These are phyloP conservation scores for Xylogone sp. DNA, from an alignment of 2,329 filamentous ascomycete genomes.

Conservation along the genomic window DNA sequence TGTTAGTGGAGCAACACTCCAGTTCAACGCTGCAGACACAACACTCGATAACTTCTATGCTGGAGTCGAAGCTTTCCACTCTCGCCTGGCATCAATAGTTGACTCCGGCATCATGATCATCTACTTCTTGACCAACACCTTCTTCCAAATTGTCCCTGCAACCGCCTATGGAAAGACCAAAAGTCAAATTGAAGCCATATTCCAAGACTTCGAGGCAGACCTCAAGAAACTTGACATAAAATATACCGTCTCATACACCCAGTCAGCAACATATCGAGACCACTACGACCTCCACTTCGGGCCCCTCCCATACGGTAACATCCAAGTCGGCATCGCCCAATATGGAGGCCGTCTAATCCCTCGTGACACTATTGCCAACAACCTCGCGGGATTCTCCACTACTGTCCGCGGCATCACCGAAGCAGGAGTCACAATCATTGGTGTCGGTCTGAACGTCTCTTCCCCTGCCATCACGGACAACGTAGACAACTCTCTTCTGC, in stretches of 20 bases:
- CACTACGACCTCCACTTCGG: slow-evolving; percentile 27
- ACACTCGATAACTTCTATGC: slow-evolving; percentile 42
- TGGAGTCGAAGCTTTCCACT: slow-evolving; percentile 42
- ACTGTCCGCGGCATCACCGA: slow-evolving; percentile 30
- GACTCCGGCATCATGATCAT: slow-evolving; percentile 45
- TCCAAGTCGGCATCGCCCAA: slow-evolving; percentile 27
- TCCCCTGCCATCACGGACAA: slow-evolving; percentile 9
- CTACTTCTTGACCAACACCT: slow-evolving; percentile 43
- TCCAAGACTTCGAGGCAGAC: slow-evolving; percentile 40
- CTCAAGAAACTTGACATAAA: slow-evolving; percentile 34
- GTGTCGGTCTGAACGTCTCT: slow-evolving; percentile 29
- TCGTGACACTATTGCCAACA: slow-evolving; percentile 26
- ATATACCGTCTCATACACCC: slow-evolving; percentile 20
- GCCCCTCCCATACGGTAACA: slow-evolving; percentile 24
- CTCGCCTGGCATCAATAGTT: slow-evolving; percentile 40
- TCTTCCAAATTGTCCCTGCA: slow-evolving; percentile 43
- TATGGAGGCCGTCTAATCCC: slow-evolving; percentile 42
- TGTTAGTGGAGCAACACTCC: slow-evolving; percentile 40
- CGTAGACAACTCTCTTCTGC: slow-evolving; percentile 35
- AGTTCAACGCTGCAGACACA: slow-evolving; percentile 32
- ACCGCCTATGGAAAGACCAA: slow-evolving; percentile 44
- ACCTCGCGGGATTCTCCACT: slow-evolving; percentile 15
- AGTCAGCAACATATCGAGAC: slow-evolving; percentile 22
- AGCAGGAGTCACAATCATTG: slow-evolving; percentile 29
- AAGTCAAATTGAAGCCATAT: slow-evolving; percentile 37